These are phyloP conservation scores for Penicillium sp. DNA, from an alignment of 2,329 filamentous ascomycete genomes.

Conservation along the genomic window DNA sequence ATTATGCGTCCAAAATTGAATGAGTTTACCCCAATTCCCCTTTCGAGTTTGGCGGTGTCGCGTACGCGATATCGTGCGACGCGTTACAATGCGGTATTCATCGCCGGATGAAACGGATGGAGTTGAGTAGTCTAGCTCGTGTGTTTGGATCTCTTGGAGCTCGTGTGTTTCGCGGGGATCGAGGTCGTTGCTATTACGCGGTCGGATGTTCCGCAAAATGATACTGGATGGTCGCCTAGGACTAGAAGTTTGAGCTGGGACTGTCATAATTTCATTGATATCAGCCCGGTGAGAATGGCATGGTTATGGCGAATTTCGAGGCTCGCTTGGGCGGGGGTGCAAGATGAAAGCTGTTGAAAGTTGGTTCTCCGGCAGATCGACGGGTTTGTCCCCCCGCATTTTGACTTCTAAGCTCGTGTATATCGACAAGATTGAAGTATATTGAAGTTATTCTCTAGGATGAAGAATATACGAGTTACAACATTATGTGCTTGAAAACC, in stretches of 20 bases:
- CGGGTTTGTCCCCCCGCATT: not conserved
- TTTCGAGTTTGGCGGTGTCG: conserved; percentile 13
- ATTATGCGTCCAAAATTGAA: conserved; percentile 72
- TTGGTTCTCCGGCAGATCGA: not conserved
- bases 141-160: conserved; percentile 32
- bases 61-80: conserved; percentile 25
- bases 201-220: conserved; percentile 5
- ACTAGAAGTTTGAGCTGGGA: not conserved
- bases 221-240: conserved; percentile 3
- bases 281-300: not conserved
- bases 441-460: no score
- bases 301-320: not conserved
- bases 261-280: not conserved
- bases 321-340: not conserved
- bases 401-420: not conserved
- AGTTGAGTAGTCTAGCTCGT: conserved; percentile 23
- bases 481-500: no score
- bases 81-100: conserved; percentile 31
- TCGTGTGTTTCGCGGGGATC: conserved; percentile 25
- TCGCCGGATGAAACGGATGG: conserved; percentile 34
- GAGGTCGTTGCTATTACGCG: not conserved
- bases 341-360: not conserved
- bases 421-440: not conserved
- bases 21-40: conserved; percentile 65
- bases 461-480: no score